phyloP scores from a whole-genome alignment of 2,329 filamentous ascomycete genomes.

The Aureobasidium sp. region DNA sequence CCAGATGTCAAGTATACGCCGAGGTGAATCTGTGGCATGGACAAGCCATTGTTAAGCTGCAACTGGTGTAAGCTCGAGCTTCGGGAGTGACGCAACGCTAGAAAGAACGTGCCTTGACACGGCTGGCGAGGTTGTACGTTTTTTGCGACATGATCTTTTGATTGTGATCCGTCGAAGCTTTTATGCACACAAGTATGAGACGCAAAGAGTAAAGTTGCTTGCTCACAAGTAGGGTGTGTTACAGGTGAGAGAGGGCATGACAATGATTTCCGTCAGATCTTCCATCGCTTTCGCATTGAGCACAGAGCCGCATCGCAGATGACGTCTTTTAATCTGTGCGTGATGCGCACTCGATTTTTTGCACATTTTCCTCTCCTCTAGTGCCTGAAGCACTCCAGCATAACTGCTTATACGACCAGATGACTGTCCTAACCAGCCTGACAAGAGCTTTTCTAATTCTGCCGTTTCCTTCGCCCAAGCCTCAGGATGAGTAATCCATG shows the following conservation, averaged over 20 bases:
- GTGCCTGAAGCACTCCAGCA: neutral
- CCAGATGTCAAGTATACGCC: conserved; percentile 67
- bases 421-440: neutral
- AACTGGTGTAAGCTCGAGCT: conserved; percentile 22
- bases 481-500: neutral
- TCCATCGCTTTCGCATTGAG: neutral
- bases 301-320: neutral
- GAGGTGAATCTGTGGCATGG: conserved; percentile 65
- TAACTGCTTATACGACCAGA: no score
- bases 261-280: neutral
- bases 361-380: neutral
- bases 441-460: neutral
- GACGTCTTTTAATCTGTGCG: neutral
- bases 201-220: neutral
- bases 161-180: neutral
- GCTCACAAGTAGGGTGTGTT: neutral
- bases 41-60: conserved; percentile 56
- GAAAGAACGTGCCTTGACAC: conserved; percentile 30
- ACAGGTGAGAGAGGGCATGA: neutral
- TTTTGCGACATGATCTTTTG: conserved; percentile 27
- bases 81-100: conserved; percentile 21
- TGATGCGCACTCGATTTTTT: neutral
- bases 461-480: neutral
- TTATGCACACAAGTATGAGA: neutral
- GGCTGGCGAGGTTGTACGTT: conserved; percentile 37